Conservation (phyloP, 2,329 filamentous ascomycete genomes). For the Pseudogymnoascus sp. region DNA sequence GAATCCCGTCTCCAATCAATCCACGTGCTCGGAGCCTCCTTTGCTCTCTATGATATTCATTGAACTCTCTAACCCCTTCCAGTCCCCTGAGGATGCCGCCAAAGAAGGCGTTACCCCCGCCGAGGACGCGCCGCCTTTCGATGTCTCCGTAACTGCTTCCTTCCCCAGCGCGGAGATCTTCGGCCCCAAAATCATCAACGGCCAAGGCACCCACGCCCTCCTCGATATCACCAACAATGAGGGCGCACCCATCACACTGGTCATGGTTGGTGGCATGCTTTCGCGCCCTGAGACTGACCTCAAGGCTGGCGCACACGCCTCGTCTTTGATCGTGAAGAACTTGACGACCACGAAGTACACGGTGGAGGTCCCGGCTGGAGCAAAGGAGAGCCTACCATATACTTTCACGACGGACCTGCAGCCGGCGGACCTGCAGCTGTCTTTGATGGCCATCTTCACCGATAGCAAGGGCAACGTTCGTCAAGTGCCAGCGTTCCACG, state of each 20-base stretch:
- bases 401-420: conserved; percentile 85
- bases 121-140: conserved; percentile 40
- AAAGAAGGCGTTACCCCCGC: conserved; percentile 13
- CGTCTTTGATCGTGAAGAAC: conserved; percentile 66
- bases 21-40: conserved; percentile 15
- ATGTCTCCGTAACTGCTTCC: conserved; percentile 56
- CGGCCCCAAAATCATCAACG: conserved; percentile 92
- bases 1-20: conserved; percentile 22
- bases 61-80: conserved; percentile 14
- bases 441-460: conserved; percentile 66
- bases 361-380: conserved; percentile 64
- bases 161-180: conserved; percentile 66
- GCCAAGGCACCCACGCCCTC: conserved; percentile 72
- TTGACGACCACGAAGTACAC: conserved; percentile 70
- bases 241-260: conserved; percentile 62
- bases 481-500: conserved; percentile 73
- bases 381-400: conserved; percentile 70
- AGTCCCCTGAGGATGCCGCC: conserved; percentile 16
- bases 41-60: conserved; percentile 8
- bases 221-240: conserved; percentile 83
- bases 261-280: conserved; percentile 70
- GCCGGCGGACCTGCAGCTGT: conserved; percentile 77
- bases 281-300: conserved; percentile 35
- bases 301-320: conserved; percentile 39
- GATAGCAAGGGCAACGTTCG: conserved; percentile 60